These are phyloP conservation scores for bread wheat (Triticum aestivum) DNA, from an alignment of 176 grass and related monocot genomes.

Conservation along the genomic window DNA sequence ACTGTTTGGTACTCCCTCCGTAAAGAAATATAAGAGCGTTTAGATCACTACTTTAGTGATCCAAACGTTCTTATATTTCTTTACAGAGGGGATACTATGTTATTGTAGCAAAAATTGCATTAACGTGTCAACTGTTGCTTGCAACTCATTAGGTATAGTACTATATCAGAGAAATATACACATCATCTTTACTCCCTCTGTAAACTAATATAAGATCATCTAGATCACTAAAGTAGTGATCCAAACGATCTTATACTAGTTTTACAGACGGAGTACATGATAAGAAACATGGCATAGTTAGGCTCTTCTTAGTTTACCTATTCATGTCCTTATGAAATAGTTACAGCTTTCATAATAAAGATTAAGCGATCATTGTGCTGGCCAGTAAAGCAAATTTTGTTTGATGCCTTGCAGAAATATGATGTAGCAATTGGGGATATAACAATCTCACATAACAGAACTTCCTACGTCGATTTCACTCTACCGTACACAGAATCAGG, in stretches of 20 bases:
- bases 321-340: background rate
- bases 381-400: background rate
- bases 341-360: background rate
- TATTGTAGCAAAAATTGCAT: background rate
- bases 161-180: background rate
- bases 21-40: too few species aligned
- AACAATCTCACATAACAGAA: slow-evolving; percentile 34
- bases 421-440: slow-evolving; percentile 48
- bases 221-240: too few species aligned
- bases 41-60: too few species aligned
- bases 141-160: background rate
- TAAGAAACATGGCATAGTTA: background rate
- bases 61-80: too few species aligned
- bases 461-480: slow-evolving; percentile 40
- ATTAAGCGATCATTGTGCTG: background rate
- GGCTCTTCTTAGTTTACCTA: background rate
- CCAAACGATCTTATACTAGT: too few species aligned
- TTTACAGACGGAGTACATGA: background rate
- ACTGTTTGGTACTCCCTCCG: background rate
- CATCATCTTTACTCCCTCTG: background rate
- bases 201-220: too few species aligned
- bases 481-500: slow-evolving; percentile 36
- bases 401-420: slow-evolving; percentile 32
- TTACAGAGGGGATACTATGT: background rate
- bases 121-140: too few species aligned